Conservation (phyloP, 192 early-diverging fungal species). For the Coemansia sp. region DNA sequence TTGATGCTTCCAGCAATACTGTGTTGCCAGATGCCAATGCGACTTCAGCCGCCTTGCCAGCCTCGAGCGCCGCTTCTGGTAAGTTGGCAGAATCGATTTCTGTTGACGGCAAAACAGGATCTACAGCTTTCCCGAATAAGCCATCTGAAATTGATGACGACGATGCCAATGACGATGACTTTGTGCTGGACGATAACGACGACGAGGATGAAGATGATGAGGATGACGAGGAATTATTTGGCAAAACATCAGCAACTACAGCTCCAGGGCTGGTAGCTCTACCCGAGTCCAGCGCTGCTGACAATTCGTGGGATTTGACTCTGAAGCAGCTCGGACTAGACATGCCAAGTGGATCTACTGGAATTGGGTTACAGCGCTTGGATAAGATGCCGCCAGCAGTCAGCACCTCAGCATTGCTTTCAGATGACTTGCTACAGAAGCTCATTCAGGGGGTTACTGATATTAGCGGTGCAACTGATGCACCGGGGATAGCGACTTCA, state of each 20-base stretch:
- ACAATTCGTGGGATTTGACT: constrained; percentile 29
- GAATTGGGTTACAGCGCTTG: neutral
- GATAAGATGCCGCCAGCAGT: neutral
- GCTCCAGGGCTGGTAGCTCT: neutral
- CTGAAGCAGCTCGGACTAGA: constrained; percentile 36
- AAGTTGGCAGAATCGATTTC: too few relatives aligned
- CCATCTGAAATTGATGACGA: constrained; percentile 30
- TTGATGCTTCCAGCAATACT: constrained; percentile 10
- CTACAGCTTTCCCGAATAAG: neutral
- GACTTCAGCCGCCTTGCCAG: neutral
- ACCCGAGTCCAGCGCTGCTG: neutral
- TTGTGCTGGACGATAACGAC: constrained; percentile 41
- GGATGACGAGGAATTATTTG: constrained; percentile 13
- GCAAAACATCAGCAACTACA: neutral
- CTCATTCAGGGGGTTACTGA: constrained; percentile 28
- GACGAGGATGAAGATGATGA: constrained; percentile 48
- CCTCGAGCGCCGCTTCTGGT: neutral
- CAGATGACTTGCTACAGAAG: constrained; percentile 41
- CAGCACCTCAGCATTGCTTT: constrained; percentile 8
- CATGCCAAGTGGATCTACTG: neutral
- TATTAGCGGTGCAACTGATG: neutral
- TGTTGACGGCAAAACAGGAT: too few relatives aligned
- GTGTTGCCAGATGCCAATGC: neutral
- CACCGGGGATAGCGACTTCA: neutral
- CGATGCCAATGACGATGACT: constrained; percentile 46